Conservation (phyloP, 495 filamentous ascomycete species). For the Cercophora sp. region DNA sequence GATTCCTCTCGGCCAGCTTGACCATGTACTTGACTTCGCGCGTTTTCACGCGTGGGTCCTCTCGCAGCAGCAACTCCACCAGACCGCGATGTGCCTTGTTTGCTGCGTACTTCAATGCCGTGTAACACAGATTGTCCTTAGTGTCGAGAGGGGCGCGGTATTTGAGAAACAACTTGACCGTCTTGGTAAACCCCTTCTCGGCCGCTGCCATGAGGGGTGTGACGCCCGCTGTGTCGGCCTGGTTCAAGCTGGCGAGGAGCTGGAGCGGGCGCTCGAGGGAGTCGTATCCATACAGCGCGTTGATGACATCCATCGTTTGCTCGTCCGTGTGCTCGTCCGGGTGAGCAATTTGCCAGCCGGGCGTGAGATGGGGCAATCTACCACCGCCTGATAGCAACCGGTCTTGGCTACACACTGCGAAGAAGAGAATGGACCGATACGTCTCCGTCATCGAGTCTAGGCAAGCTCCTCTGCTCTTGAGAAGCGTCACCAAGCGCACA, state of each 20-base stretch:
- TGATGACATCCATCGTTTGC: constrained; percentile 4
- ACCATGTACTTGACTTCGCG: constrained; percentile 11
- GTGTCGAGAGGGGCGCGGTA: constrained; percentile 8
- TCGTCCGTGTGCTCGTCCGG: constrained; percentile 10
- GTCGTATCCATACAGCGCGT: constrained; percentile 10
- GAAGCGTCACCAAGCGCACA: constrained; percentile 8
- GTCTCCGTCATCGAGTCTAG: constrained; percentile 16
- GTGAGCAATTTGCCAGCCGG: not conserved
- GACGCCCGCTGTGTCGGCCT: constrained; percentile 12
- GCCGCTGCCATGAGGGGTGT: constrained; percentile 24
- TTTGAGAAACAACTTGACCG: constrained; percentile 7
- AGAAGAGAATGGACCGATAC: constrained; percentile 16
- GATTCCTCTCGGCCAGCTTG: constrained; percentile 17
- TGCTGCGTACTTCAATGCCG: constrained; percentile 21
- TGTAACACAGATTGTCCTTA: constrained; percentile 12
- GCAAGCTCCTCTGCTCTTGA: constrained; percentile 11
- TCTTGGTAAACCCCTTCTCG: constrained; percentile 8
- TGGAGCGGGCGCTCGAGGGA: not conserved
- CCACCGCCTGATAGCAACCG: not conserved
- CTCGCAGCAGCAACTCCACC: constrained; percentile 16
- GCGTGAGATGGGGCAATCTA: not conserved
- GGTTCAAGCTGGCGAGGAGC: not conserved
- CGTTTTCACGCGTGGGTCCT: constrained; percentile 6
- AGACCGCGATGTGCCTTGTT: not conserved
- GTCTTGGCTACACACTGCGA: constrained; percentile 9